Conservation (phyloP, 2,329 filamentous ascomycete species). For the Tolypocladium cylindrosporum region DNA sequence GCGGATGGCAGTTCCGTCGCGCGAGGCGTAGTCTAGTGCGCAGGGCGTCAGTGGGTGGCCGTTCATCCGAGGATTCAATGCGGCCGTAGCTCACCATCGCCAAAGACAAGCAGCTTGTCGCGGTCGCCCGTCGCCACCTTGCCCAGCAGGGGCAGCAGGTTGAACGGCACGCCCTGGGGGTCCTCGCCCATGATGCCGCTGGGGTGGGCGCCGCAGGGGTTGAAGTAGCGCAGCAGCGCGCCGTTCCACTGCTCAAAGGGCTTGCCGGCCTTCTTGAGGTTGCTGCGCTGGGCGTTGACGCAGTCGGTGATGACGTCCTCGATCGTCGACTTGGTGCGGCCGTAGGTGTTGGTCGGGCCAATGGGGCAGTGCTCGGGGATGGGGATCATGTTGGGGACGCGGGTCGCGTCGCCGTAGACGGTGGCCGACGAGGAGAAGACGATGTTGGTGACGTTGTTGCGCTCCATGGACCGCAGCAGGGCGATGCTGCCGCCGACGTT, state of each 20-base stretch:
- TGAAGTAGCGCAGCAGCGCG: conserved; percentile 92
- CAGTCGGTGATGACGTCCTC: conserved; percentile 89
- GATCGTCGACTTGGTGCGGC: conserved; percentile 88
- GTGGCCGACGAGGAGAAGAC: conserved; percentile 98
- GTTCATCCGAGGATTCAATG: too few relatives aligned
- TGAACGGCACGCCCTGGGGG: conserved; percentile 90
- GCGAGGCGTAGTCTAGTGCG: conserved; percentile 70
- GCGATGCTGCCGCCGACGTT: conserved; percentile 90
- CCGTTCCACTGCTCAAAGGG: conserved; percentile 79
- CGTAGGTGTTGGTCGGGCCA: conserved; percentile 94
- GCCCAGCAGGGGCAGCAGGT: conserved; percentile 85
- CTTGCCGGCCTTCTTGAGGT: conserved; percentile 70
- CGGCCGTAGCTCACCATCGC: conserved; percentile 58
- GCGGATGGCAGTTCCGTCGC: conserved; percentile 86
- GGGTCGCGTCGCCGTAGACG: conserved; percentile 95
- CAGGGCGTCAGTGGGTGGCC: conserved; percentile 8
- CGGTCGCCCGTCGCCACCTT: conserved; percentile 94
- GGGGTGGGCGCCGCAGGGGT: conserved; percentile 89
- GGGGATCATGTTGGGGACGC: conserved; percentile 95
- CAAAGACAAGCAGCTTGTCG: conserved; percentile 89
- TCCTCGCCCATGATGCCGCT: conserved; percentile 98
- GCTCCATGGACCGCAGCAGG: conserved; percentile 78
- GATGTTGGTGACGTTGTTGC: conserved; percentile 88
- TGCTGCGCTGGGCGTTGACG: conserved; percentile 77
- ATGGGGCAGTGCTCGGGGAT: conserved; percentile 96